Percentiles rank a stretch among this genome's conserved stretches.
Conservation (phyloP, 495 filamentous ascomycete genomes). For the Daldinia bambusicola region DNA sequence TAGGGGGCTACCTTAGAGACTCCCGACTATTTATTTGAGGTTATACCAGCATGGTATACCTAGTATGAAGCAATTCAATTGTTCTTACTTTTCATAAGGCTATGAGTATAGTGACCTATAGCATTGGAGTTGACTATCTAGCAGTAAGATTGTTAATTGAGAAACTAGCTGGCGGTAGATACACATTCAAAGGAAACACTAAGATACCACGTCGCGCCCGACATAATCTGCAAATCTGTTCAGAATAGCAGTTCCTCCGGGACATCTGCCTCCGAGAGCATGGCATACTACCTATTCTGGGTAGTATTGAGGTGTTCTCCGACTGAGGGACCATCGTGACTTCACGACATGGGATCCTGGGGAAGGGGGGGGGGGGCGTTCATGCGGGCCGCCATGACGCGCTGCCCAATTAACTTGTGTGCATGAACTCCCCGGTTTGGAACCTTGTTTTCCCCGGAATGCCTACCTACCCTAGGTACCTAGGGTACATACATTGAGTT, state of each 20-base stretch:
- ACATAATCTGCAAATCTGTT: slow-evolving; percentile 27
- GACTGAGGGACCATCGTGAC: background rate
- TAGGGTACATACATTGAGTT: too few species aligned
- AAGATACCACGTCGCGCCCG: background rate
- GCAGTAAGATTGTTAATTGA: background rate
- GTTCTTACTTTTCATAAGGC: background rate
- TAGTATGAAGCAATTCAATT: background rate
- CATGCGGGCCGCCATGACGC: slow-evolving; percentile 16
- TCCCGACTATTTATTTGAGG: too few species aligned
- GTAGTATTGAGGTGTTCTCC: background rate
- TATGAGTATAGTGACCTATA: too few species aligned
- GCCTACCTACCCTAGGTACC: background rate
- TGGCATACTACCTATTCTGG: slow-evolving; percentile 7
- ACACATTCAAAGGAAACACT: background rate
- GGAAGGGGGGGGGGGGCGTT: background rate
- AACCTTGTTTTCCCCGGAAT: slow-evolving; percentile 31
- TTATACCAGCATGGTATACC: too few species aligned
- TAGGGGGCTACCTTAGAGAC: background rate
- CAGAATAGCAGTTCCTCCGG: slow-evolving; percentile 24
- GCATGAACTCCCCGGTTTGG: slow-evolving; percentile 3
- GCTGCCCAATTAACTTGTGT: slow-evolving; percentile 34
- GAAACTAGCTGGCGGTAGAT: background rate
- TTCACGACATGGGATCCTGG: slow-evolving; percentile 18
- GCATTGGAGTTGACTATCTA: background rate
- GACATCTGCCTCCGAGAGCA: slow-evolving; percentile 34